Evolutionary conservation across 2,329 filamentous ascomycete genomes (phyloP).

Genomic region (Furcasterigmium furcatum): DNA sequence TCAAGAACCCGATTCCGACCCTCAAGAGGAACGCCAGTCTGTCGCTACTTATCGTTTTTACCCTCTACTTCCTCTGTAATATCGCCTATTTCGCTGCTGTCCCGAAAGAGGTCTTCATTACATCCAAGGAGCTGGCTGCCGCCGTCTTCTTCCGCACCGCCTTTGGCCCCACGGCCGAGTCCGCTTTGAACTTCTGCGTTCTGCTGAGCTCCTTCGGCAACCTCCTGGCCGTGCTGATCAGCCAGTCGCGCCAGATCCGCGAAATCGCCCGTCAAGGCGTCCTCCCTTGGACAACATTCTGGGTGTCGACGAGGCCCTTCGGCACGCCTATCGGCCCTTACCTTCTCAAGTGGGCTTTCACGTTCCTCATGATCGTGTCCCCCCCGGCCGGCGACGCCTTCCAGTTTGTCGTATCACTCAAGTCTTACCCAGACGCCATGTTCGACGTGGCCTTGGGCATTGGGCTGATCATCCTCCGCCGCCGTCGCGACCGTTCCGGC

Average conservation of each 20-base stretch:
- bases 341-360: conserved; percentile 52
- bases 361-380: conserved; percentile 55
- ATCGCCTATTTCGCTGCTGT: conserved; percentile 58
- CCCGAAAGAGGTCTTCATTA: conserved; percentile 44
- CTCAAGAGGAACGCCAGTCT: conserved; percentile 45
- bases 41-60: conserved; percentile 46
- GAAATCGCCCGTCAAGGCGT: conserved; percentile 61
- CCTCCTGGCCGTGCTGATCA: conserved; percentile 51
- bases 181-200: conserved; percentile 54
- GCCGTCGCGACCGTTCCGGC: conserved; percentile 46
- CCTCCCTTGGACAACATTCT: conserved; percentile 54
- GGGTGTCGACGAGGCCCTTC: conserved; percentile 60
- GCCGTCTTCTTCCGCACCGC: conserved; percentile 55
- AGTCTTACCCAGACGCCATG: conserved; percentile 53
- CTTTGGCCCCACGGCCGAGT: conserved; percentile 46
- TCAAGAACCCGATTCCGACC: conserved; percentile 54
- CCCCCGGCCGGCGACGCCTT: conserved; percentile 63
- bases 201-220: conserved; percentile 56
- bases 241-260: conserved; percentile 51
- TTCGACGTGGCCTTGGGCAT: conserved; percentile 55
- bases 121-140: conserved; percentile 50
- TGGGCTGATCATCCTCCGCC: conserved; percentile 56
- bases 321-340: conserved; percentile 60
- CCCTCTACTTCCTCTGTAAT: conserved; percentile 55
- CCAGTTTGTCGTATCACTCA: conserved; percentile 58